Percentiles rank a stretch among this genome's conserved stretches.
Evolutionary conservation across 2,329 filamentous ascomycete species (phyloP).

Genomic region (Monilinia aucupariae): DNA sequence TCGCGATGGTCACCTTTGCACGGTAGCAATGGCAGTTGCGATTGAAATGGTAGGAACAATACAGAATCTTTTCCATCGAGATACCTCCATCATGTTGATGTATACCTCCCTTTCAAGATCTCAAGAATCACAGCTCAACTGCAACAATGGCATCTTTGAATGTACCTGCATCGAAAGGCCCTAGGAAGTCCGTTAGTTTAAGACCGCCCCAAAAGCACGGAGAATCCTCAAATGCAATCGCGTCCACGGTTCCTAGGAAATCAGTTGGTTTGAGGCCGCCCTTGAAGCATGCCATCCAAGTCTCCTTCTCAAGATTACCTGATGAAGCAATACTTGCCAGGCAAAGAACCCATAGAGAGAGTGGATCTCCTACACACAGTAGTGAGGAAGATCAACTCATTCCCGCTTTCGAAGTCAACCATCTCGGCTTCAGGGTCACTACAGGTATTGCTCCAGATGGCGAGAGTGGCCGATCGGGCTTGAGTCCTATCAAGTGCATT

Average conservation of each 20-base stretch:
- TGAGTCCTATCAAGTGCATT: conserved; percentile 60
- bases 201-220: background rate
- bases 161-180: background rate
- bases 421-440: conserved; percentile 31
- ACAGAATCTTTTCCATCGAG: background rate
- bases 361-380: background rate
- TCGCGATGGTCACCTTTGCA: background rate
- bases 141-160: background rate
- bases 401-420: conserved; percentile 18
- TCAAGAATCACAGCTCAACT: background rate
- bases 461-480: conserved; percentile 62
- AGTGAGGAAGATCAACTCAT: conserved; percentile 6
- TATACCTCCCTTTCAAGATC: background rate
- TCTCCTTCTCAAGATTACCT: background rate
- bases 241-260: background rate
- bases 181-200: background rate
- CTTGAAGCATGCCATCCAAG: conserved; percentile 1
- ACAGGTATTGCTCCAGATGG: conserved; percentile 46
- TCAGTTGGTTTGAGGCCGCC: background rate
- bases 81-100: background rate
- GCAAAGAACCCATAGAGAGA: background rate
- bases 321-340: conserved; percentile 1
- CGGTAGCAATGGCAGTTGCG: background rate
- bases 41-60: background rate
- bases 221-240: background rate